Evolutionary conservation across 768 basidiomycete species (phyloP).

Genomic region (Candolleomyces aberdarensis): DNA sequence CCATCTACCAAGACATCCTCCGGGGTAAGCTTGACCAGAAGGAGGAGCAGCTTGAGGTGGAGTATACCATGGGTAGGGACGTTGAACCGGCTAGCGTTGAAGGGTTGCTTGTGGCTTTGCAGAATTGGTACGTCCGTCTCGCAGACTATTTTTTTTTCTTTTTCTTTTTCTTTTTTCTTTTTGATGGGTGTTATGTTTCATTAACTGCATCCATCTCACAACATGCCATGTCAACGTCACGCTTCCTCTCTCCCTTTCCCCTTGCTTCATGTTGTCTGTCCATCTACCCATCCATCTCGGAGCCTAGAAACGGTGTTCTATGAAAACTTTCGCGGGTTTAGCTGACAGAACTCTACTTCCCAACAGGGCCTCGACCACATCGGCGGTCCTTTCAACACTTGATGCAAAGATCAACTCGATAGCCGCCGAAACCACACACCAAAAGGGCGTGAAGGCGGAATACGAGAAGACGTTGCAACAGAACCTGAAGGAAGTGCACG

Average conservation of each 20-base stretch:
- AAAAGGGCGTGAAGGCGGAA: slow-evolving; percentile 42
- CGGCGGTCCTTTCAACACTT: slow-evolving; percentile 66
- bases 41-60: slow-evolving; percentile 83
- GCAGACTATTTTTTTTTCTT: background rate
- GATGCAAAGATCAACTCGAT: slow-evolving; percentile 65
- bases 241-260: too few species aligned
- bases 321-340: too few species aligned
- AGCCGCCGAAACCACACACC: slow-evolving; percentile 37
- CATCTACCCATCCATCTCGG: background rate
- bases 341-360: slow-evolving; percentile 6
- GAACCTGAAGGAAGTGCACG: slow-evolving; percentile 58
- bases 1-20: slow-evolving; percentile 88
- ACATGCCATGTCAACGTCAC: too few species aligned
- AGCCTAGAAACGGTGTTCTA: background rate
- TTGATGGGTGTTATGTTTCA: background rate
- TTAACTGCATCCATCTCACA: background rate
- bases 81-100: slow-evolving; percentile 73
- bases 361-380: slow-evolving; percentile 66
- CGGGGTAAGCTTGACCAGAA: slow-evolving; percentile 94
- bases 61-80: slow-evolving; percentile 91
- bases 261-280: too few species aligned
- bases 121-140: slow-evolving; percentile 54
- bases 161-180: background rate
- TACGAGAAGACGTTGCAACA: slow-evolving; percentile 54
- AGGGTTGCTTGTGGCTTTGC: slow-evolving; percentile 54